Percentiles rank a stretch among this genome's conserved stretches.
Conservation (phyloP, 768 basidiomycete genomes). For the Leccinum arenicola region DNA sequence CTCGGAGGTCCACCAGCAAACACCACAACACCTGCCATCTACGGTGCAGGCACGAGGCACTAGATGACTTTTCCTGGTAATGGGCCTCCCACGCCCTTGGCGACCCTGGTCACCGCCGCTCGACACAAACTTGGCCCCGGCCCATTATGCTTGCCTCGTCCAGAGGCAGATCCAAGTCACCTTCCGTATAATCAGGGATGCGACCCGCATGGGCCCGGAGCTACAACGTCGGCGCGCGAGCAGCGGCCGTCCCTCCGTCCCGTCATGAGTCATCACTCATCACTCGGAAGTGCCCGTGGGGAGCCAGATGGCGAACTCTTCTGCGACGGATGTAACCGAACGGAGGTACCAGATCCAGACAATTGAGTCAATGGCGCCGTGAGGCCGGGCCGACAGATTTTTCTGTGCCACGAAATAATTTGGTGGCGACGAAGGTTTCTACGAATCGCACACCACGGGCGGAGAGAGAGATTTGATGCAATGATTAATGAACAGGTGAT, state of each 20-base stretch:
- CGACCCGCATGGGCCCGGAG: neutral
- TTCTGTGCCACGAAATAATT: neutral
- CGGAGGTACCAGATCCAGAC: conserved; percentile 25
- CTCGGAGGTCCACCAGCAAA: conserved; percentile 25
- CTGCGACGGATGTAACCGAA: conserved; percentile 24
- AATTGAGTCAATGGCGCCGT: conserved; percentile 9
- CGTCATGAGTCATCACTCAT: conserved; percentile 11
- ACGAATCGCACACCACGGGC: neutral
- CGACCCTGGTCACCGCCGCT: conserved; percentile 24
- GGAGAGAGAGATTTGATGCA: neutral
- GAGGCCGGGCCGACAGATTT: conserved; percentile 9
- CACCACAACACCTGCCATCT: conserved; percentile 6
- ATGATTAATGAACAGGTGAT: conserved; percentile 1
- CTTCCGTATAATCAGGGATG: neutral
- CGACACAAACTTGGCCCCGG: neutral
- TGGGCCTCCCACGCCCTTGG: conserved; percentile 23
- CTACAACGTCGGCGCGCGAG: conserved; percentile 5
- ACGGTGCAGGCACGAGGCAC: conserved; percentile 32
- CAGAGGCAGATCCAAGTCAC: neutral
- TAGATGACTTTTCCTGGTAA: conserved; percentile 11
- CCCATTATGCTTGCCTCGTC: conserved; percentile 1
- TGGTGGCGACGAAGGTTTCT: neutral
- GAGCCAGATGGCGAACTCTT: conserved; percentile 11
- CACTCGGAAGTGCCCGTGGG: conserved; percentile 24
- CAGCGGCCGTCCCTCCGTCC: neutral